A percentile compares a stretch with the other conserved stretches of the same genome.
Conservation (phyloP, 2,329 filamentous ascomycete species). For the Penicillium glabrum region DNA sequence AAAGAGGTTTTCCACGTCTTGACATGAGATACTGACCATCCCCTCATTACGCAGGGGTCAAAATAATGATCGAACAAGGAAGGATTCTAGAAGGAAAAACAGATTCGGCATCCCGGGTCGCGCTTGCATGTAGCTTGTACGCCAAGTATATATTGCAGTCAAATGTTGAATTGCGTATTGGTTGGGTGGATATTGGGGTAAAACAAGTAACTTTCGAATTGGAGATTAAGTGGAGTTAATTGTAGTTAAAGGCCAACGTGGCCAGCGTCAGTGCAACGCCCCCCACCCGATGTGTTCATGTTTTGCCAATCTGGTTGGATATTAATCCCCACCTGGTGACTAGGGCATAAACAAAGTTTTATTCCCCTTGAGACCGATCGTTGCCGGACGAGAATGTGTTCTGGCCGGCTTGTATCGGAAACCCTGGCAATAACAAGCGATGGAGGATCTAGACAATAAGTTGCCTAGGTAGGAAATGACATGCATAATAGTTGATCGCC, state of each 20-base stretch:
- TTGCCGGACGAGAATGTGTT: slow-evolving; percentile 4
- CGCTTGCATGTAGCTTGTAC: neutral
- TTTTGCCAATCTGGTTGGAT: slow-evolving; percentile 15
- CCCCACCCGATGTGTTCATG: slow-evolving; percentile 10
- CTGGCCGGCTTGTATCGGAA: slow-evolving; percentile 15
- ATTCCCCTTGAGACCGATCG: slow-evolving; percentile 16
- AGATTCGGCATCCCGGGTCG: slow-evolving; percentile 8
- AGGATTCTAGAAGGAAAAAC: slow-evolving; percentile 25
- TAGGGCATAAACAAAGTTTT: slow-evolving; percentile 13
- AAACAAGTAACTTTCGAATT: neutral
- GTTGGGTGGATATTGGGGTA: slow-evolving; percentile 1
- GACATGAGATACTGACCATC: slow-evolving; percentile 31
- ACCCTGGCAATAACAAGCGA: slow-evolving; percentile 17
- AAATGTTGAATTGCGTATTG: slow-evolving; percentile 4
- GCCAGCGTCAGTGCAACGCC: slow-evolving; percentile 10
- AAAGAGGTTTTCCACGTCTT: too few species aligned
- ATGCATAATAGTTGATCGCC: too few species aligned
- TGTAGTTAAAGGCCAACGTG: slow-evolving; percentile 8
- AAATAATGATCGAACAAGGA: slow-evolving; percentile 19
- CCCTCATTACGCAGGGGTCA: slow-evolving; percentile 36
- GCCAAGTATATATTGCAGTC: neutral
- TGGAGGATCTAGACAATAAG: too few species aligned
- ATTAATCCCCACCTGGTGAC: neutral
- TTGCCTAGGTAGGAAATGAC: too few species aligned
- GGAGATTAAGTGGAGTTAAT: neutral